Evolutionary conservation across 1,139 yeast species (phyloP), one percentile per base, ranked within the genome.

Genomic region (Candida tropicalis): DNA sequence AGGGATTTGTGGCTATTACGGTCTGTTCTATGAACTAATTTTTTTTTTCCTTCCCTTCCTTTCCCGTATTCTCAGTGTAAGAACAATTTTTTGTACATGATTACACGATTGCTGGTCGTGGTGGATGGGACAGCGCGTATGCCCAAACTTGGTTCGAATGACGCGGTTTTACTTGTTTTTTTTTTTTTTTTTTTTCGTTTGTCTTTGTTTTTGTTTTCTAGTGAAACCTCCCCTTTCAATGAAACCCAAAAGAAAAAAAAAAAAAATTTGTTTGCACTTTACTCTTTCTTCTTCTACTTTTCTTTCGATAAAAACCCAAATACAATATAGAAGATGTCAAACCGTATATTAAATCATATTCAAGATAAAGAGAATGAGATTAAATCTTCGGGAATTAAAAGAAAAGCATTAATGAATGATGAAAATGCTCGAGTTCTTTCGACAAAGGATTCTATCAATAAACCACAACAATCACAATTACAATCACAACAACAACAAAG

Each of bases 341-440:
- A 34, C 15, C 42, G 32, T 20, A 23, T 43, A 32, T 23, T 33
- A 3, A 40, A 24, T 28, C 33, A 24, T 13, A 36, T 37, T 31
- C 40, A 37, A 23, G 35, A 37, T 29, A 37, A 37, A 29, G 40
- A 37, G 20, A 37, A 37, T 37, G 40, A 37, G 5, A 20, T 37
- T 15, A 37, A 28, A 16, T 29, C 26, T 20, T 36, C 40, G 13
- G 40, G 40, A 11, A 29, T 37, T 5, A 37, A 29, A 16, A 31
- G 40, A 22, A 37, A 37, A 22, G 40, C 29, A 18, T 15, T 37
- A 8, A 18, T 31, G 6, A 37, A 11, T 13, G 31, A 37, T 23
- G 40, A 37, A 37, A 37, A 37, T 28, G 9, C 40, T 15, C 35
- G 22, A 27, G 22, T 24, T 13, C 40, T 28, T 23, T 22, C 35